Evolutionary conservation across 805 yeast species (phyloP), one percentile per base, ranked within the genome.

Genomic region (Nakazawaea peltata): DNA sequence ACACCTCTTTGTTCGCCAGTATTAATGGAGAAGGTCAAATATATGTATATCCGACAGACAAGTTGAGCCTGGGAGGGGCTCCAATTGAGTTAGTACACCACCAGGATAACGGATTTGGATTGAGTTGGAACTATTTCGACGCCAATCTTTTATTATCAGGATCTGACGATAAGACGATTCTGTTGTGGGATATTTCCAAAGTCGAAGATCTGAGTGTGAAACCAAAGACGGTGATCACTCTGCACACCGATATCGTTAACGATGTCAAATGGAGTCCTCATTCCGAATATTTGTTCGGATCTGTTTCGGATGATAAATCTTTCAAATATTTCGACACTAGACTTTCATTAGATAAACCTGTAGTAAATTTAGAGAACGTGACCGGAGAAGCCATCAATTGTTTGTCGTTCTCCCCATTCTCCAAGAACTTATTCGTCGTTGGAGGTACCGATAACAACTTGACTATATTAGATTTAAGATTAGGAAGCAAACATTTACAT

Each of bases 201-300:
- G n/a, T n/a, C n/a, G n/a, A n/a, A n/a, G n/a, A n/a, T n/a, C 36
- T 36, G 10, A 39, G 46, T 8, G 24, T 16, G 1, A 13, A 29
- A 1, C 68, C 68, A n/a, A 13, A 38, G 0, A 42, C 49, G 2
- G 56, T 61, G 2, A 57, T 61, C 43, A 47, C 41, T 3, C 36
- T 45, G 6, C 85, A 80, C 43, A 45, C 51, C 0, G 78, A 74
- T 43, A 77, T 79, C 24, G 85, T 83, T 11, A 83, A 83, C 47
- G 92, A 82, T 47, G 80, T 76, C 15, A 74, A 77, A 56, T 83
- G 88, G 85, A 82, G 80, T 46, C 52, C 59, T 18, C 63, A 67
- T 36, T 63, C 70, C 28, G 60, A 58, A 17, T 59, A 67, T 40
- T 28, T 73, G 3, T 74, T 81, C 53, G 92, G 83, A 0, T 69